These are phyloP conservation scores for Lactuca sativa DNA, from an alignment of 129 eudicot species.

Conservation along the genomic window DNA sequence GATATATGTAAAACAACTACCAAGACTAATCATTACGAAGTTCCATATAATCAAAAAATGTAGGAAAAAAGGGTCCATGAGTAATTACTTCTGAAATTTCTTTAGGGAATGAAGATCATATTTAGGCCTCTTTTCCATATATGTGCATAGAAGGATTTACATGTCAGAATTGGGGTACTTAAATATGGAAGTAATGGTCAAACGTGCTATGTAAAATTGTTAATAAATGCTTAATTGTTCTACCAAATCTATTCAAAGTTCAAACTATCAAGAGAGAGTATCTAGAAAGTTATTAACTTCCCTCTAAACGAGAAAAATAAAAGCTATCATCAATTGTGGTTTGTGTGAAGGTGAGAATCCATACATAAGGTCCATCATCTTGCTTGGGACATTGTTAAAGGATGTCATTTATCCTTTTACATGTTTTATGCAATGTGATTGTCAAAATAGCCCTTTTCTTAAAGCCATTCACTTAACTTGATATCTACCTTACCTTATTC, in stretches of 20 bases:
- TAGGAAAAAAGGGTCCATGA: neutral
- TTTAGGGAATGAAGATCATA: neutral
- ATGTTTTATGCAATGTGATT: neutral
- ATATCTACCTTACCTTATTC: neutral
- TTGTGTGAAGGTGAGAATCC: neutral
- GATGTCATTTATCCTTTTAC: neutral
- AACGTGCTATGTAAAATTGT: slow-evolving; percentile 2
- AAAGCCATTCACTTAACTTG: neutral
- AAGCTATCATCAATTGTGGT: neutral
- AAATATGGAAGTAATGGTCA: neutral
- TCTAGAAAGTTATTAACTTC: neutral
- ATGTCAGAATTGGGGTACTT: slow-evolving; percentile 2
- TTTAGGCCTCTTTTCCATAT: neutral
- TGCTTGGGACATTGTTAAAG: neutral
- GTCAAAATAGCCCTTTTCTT: neutral
- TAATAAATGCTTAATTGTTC: slow-evolving; percentile 2
- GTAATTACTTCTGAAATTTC: neutral
- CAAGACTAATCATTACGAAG: slow-evolving; percentile 7
- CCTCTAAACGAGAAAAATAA: neutral
- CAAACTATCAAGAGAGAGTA: neutral
- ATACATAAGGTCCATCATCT: no score
- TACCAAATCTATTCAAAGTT: neutral
- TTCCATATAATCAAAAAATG: neutral
- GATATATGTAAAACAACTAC: neutral
- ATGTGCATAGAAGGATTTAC: neutral